Evolutionary conservation across 1,284 basidiomycete species (phyloP), one percentile per base, ranked within the genome.

Genomic region (Mixia osmundae): DNA sequence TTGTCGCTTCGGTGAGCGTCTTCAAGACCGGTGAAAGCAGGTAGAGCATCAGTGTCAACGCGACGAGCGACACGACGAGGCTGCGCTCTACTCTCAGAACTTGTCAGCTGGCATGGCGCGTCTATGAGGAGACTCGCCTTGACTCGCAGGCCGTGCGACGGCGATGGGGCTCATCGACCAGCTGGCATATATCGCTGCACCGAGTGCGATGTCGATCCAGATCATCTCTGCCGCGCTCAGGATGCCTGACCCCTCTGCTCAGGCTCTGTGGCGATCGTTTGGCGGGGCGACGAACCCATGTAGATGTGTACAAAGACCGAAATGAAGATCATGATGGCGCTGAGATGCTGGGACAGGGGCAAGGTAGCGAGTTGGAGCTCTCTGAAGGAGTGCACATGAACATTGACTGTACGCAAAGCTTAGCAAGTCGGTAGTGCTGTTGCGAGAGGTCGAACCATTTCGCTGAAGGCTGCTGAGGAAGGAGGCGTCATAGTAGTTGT

Each of bases 1-100:
- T 94, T 1, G 87, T 95, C 6, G 87, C 79, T 27, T 80, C 78
- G 9, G 83, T 91, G 46, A 97, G 60, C 1, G 87, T 94, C 44
- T 76, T 69, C 39, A 97, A 61, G 4, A 95, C 76, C 1, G 91
- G 91, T 0, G 85, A 76, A 29, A 95, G 64, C 4, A 85, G 73
- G 57, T 89, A 69, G 38, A 97, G 65, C 3, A 80, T 69, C 5
- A 95, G 65, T 47, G 85, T 77, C 38, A 89, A 75, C 35, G 95
- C 64, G 30, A 87, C 41, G 15, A 32, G 41, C 25, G 35, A 38
- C 20, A 37, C 35, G 4, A 38, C 20, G 6, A 35, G 14, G 25
- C 27, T 12, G 9, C 38, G 24, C 20, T 25, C 32, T 2, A 41
- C 26, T 24, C 31, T 39, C 18, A 30, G 36, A 35, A 36, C 20